Percentiles rank a stretch among this genome's conserved stretches.
phyloP scores from a whole-genome alignment of 73 alveolate species.

The Tetrahymena thermophila region DNA sequence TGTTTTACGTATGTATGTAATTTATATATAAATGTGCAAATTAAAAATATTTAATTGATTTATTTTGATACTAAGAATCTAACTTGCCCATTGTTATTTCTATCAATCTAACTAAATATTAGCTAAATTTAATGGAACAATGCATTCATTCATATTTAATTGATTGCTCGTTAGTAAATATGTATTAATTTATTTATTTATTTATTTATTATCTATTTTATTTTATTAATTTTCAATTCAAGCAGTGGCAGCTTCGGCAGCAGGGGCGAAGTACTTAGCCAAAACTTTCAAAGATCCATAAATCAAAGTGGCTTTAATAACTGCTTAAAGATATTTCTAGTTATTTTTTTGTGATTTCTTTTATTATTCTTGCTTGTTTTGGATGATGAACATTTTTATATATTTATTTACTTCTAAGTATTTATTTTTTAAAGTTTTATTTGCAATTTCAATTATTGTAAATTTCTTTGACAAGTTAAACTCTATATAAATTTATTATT shows the following conservation, averaged over 20 bases:
- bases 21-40: neutral
- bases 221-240: neutral
- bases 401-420: neutral
- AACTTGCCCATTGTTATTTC: neutral
- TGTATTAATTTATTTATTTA: neutral
- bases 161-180: neutral
- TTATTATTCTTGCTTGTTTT: neutral
- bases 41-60: neutral
- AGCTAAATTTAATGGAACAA: neutral
- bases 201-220: neutral
- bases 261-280: neutral
- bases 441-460: neutral
- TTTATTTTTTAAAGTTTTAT: neutral
- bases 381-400: neutral
- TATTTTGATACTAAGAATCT: neutral
- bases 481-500: too few relatives aligned
- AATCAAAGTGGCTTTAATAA: neutral
- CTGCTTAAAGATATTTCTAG: neutral
- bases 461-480: neutral
- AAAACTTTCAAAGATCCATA: neutral
- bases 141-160: neutral
- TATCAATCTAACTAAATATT: neutral
- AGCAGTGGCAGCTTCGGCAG: neutral
- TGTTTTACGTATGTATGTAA: neutral
- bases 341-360: neutral